A percentile compares a stretch with the other conserved stretches of the same genome.
Conservation (phyloP, 2,329 filamentous ascomycete species). For the Spiromastix sp. region DNA sequence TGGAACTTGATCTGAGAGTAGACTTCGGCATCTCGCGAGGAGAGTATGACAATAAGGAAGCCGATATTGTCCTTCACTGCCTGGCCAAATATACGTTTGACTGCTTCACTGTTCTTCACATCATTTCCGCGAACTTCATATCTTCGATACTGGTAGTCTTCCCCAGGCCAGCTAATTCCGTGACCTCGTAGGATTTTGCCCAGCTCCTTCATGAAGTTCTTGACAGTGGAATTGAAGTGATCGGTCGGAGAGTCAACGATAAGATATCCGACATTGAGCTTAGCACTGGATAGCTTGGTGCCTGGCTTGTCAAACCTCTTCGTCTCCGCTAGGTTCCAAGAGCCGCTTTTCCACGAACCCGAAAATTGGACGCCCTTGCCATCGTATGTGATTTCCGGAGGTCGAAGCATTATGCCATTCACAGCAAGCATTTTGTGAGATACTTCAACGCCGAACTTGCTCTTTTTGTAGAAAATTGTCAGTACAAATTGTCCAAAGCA, state of each 20-base stretch:
- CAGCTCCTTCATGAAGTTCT: background rate
- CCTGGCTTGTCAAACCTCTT: conserved; percentile 1
- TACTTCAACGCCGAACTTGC: conserved; percentile 12
- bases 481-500: no score
- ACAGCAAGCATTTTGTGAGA: conserved; percentile 11
- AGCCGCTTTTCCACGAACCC: background rate
- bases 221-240: background rate
- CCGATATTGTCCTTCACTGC: background rate
- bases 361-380: background rate
- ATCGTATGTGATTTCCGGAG: conserved; percentile 8
- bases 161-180: conserved; percentile 8
- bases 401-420: conserved; percentile 8
- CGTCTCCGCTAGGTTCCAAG: conserved; percentile 7
- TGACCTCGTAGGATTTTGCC: background rate
- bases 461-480: no score
- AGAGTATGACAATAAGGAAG: conserved; percentile 12
- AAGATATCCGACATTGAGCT: background rate
- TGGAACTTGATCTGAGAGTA: conserved; percentile 14
- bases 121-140: background rate
- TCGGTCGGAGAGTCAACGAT: background rate
- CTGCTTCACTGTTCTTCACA: background rate
- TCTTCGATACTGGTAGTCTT: no score
- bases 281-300: no score
- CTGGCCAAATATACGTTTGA: no score
- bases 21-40: conserved; percentile 7